Evolutionary conservation across 768 basidiomycete species (phyloP).

Genomic region (Rhizopogon roseolus): DNA sequence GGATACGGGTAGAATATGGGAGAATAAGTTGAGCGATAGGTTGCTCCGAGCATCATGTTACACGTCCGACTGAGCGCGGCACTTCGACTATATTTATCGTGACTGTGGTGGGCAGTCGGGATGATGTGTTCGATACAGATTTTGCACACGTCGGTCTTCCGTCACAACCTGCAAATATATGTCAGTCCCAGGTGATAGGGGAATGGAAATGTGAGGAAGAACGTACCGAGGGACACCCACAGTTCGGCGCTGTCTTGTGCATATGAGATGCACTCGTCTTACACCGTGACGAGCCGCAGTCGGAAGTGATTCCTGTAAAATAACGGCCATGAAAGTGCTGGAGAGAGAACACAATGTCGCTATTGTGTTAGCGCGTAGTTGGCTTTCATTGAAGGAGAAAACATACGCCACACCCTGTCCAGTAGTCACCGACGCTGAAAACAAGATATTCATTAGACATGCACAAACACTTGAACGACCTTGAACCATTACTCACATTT

Average conservation of each 20-base stretch:
- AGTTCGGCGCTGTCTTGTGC: constrained; percentile 30
- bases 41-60: constrained; percentile 10
- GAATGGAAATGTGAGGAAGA: constrained; percentile 2
- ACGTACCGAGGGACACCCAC: constrained; percentile 25
- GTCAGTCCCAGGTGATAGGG: constrained; percentile 11
- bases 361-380: not conserved
- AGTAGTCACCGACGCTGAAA: constrained; percentile 31
- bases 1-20: not conserved
- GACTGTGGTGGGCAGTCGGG: constrained; percentile 26
- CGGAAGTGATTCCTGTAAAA: constrained; percentile 27
- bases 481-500: constrained; percentile 22
- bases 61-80: not conserved
- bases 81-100: constrained; percentile 4
- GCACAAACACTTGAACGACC: not conserved
- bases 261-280: constrained; percentile 30
- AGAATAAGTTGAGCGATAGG: constrained; percentile 6
- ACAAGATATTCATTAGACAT: not conserved
- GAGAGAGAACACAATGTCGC: not conserved
- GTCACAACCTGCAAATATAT: constrained; percentile 23
- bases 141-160: constrained; percentile 31
- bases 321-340: constrained; percentile 36
- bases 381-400: not conserved
- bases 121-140: constrained; percentile 29
- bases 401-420: constrained; percentile 31
- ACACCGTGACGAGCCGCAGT: constrained; percentile 26